Evolutionary conservation across 345 rosid species (phyloP).

Genomic region (Noccaea caerulescens): DNA sequence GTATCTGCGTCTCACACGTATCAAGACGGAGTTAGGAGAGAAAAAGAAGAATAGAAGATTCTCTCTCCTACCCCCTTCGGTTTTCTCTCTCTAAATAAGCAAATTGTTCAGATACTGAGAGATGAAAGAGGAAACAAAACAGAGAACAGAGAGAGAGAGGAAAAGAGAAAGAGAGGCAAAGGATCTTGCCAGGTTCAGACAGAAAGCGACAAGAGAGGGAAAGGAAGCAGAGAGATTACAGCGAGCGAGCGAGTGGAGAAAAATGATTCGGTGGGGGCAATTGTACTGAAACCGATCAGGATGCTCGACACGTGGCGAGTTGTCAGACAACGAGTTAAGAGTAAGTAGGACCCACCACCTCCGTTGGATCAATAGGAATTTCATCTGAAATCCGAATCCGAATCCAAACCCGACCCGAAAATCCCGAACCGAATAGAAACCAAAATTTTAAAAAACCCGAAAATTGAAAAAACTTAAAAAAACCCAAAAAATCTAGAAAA

Average conservation of each 20-base stretch:
- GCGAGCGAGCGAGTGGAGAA: conserved; percentile 21
- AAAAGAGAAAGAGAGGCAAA: conserved; percentile 29
- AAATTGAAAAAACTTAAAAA: no score
- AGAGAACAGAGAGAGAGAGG: conserved; percentile 4
- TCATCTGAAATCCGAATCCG: no score
- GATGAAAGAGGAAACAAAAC: conserved; percentile 27
- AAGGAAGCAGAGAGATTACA: conserved; percentile 24
- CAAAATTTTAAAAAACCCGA: no score
- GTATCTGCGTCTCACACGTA: conserved; percentile 32
- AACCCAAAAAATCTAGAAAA: no score
- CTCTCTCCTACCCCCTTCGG: conserved; percentile 25
- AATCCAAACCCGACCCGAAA: no score
- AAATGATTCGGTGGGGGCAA: conserved; percentile 44
- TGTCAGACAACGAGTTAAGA: conserved; percentile 21
- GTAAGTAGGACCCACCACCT: conserved; percentile 20
- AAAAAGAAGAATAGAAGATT: not conserved
- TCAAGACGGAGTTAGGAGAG: not conserved
- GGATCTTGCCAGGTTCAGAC: conserved; percentile 38
- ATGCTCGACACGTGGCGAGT: conserved; percentile 28
- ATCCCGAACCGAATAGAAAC: no score
- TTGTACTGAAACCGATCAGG: conserved; percentile 29
- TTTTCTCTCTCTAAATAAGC: conserved; percentile 29
- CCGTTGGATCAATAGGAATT: not conserved
- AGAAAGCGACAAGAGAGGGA: conserved; percentile 42
- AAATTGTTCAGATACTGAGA: conserved; percentile 18